Percentiles rank a stretch among this genome's conserved stretches.
These are phyloP conservation scores for Chimonanthus salicifolius DNA, from an alignment of 164 flowering plant genomes.

Conservation along the genomic window DNA sequence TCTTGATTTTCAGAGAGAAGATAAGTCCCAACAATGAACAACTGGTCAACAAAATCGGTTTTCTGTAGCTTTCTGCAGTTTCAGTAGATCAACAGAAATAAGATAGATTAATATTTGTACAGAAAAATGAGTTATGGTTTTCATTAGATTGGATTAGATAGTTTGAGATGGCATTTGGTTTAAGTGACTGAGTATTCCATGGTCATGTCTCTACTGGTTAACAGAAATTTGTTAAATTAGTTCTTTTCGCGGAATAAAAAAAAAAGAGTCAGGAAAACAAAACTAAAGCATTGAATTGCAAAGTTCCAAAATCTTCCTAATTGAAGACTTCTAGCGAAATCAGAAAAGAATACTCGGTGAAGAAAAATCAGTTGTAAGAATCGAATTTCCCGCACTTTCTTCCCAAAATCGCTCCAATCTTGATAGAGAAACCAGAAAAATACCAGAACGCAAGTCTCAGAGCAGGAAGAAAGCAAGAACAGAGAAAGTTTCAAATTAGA, in stretches of 20 bases:
- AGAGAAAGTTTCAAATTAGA: too few species aligned
- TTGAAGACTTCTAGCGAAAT: neutral
- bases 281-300: neutral
- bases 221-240: neutral
- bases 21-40: too few species aligned
- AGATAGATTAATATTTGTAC: too few species aligned
- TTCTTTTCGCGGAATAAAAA: neutral
- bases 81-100: too few species aligned
- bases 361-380: neutral
- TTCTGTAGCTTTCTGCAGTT: too few species aligned
- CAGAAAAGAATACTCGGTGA: neutral
- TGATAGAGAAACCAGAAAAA: neutral
- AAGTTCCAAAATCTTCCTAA: neutral
- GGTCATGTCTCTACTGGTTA: neutral
- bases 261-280: neutral
- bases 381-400: neutral
- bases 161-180: too few species aligned
- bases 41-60: too few species aligned
- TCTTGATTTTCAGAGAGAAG: too few species aligned
- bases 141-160: too few species aligned
- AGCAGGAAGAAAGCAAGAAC: neutral
- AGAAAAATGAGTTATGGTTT: too few species aligned
- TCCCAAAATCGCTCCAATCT: neutral
- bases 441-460: neutral
- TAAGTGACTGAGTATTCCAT: too few species aligned